Evolutionary conservation across 2,329 filamentous ascomycete species (phyloP), one percentile per base, ranked within the genome.

Genomic region (Alternaria triticina): DNA sequence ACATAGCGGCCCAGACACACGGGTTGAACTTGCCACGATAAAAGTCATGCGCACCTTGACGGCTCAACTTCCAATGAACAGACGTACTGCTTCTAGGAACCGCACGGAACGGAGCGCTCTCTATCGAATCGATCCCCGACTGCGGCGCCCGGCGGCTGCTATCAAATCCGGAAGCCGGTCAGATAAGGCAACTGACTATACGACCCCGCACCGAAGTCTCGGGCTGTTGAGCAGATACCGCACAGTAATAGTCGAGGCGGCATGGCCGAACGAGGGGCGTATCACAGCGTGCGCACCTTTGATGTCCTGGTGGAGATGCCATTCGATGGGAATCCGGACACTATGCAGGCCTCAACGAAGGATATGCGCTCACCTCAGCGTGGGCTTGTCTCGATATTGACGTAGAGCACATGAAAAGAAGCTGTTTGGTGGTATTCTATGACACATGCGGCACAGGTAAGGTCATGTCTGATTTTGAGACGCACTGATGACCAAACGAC

Each of bases 151-250:
- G 45, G 50, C 52, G 40, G 50, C 36, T 27, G 4, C 51, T 56
- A 15, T 54, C 46, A 23, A 52, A 45, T 30, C 22, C 12, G 46
- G 44, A 28, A 49, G 30, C 44, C 33, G 40, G 54, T 54, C 27
- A 64, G 62, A 65, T 62, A 59, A 58, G 62, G 62, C 59, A 55
- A 50, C 23, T 57, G 33, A 56, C 44, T 44, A 20, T 49, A 33
- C 25, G 25, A 62, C 62, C 62, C 62, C 55, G 62, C 62, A 54
- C 45, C 12, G 40, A 33, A 40, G 49, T 25, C 36, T 46, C 30
- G 27, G 52, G 45, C 30, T 36, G n/a, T 10, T 8, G 45, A 9
- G 22, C 13, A 50, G 52, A 56, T 50, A 27, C 44, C 58, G 46
- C 49, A 27, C 28, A 56, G 27, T 40, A 33, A 13, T 36, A 33